Conservation (phyloP, 805 yeast genomes). For the Candida ponderosae region DNA sequence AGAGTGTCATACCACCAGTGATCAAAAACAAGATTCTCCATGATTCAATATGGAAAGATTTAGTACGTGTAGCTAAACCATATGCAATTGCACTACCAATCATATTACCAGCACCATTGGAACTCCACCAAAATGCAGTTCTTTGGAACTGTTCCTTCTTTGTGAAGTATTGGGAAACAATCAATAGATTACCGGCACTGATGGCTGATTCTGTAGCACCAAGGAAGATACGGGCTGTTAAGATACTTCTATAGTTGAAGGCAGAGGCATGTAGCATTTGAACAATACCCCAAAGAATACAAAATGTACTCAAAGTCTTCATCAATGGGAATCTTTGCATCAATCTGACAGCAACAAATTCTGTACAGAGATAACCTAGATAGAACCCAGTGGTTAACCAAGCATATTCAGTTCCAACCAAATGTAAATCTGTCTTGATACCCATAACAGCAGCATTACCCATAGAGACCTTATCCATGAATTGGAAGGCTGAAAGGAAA, state of each 20-base stretch:
- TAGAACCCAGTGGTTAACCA: constrained; percentile 40
- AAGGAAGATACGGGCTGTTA: constrained; percentile 30
- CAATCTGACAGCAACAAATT: constrained; percentile 32
- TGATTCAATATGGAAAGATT: constrained; percentile 25
- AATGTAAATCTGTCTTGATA: constrained; percentile 25
- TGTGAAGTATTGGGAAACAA: constrained; percentile 42
- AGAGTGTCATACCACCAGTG: constrained; percentile 42
- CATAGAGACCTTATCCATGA: constrained; percentile 30
- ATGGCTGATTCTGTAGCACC: constrained; percentile 36
- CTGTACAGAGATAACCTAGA: constrained; percentile 38
- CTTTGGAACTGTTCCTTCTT: constrained; percentile 28
- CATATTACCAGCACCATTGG: constrained; percentile 35
- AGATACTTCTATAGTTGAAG: constrained; percentile 31
- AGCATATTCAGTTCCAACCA: constrained; percentile 32
- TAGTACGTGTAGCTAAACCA: constrained; percentile 28
- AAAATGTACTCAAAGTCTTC: constrained; percentile 24
- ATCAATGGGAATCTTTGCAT: constrained; percentile 36
- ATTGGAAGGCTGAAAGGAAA: constrained; percentile 26
- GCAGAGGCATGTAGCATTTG: constrained; percentile 23
- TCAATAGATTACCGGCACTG: constrained; percentile 35
- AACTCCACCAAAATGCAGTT: constrained; percentile 33
- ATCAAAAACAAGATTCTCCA: constrained; percentile 49
- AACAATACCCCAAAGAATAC: constrained; percentile 31
- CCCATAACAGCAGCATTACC: constrained; percentile 32
- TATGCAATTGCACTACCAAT: constrained; percentile 43